phyloP scores from a whole-genome alignment of 441 rosid species.

The Populus tomentosa region DNA sequence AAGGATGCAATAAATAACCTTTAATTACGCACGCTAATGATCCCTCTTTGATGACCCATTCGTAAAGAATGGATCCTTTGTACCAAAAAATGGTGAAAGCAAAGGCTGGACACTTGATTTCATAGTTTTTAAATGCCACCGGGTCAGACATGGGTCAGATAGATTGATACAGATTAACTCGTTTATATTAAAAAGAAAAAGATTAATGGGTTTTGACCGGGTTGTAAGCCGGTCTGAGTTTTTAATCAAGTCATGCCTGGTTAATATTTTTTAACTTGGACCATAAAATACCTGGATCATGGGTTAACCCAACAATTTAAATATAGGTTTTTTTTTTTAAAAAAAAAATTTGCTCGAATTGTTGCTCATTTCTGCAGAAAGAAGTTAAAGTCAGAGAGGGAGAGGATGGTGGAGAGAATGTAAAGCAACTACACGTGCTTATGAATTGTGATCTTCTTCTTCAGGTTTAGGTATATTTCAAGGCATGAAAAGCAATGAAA shows the following conservation, averaged over 20 bases:
- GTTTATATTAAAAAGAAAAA: too few relatives aligned
- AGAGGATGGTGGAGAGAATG: conserved; percentile 20
- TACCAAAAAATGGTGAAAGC: background rate
- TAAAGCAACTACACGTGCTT: conserved; percentile 12
- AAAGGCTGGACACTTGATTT: background rate
- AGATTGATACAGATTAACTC: too few relatives aligned
- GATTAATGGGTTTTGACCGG: too few relatives aligned
- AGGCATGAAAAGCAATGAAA: conserved; percentile 5
- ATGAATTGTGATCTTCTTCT: background rate
- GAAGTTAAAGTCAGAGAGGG: conserved; percentile 1
- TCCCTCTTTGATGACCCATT: background rate
- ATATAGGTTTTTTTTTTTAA: too few relatives aligned
- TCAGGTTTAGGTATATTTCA: background rate
- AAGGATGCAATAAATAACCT: background rate
- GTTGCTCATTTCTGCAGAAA: background rate
- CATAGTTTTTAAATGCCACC: too few relatives aligned
- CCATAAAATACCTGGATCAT: too few relatives aligned
- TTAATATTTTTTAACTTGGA: too few relatives aligned
- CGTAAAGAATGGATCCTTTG: background rate
- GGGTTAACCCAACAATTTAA: too few relatives aligned
- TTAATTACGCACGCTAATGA: background rate
- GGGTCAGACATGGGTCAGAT: too few relatives aligned
- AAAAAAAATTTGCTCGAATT: too few relatives aligned
- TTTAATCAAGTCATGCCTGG: fast-evolving
- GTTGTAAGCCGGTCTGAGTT: too few relatives aligned